These are phyloP conservation scores for Chrysopogon serrulatus DNA, from an alignment of 176 grass and related monocot genomes.

Conservation along the genomic window DNA sequence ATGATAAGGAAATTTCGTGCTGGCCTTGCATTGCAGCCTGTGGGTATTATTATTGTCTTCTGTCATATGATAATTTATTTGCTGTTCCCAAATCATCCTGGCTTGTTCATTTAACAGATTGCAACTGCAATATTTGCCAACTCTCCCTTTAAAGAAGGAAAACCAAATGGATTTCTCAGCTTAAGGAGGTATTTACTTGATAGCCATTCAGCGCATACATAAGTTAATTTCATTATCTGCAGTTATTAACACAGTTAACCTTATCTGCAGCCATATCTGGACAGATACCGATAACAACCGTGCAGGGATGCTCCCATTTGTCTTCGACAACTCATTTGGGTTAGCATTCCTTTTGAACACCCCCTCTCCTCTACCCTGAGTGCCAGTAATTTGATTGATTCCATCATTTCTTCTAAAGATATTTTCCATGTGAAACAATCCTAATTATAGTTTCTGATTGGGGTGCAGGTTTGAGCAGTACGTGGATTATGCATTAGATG, in stretches of 20 bases:
- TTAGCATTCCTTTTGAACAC: conserved; percentile 23
- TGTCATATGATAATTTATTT: background rate
- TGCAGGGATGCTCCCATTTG: conserved; percentile 93
- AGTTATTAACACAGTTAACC: conserved; percentile 15
- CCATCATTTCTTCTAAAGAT: background rate
- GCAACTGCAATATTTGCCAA: conserved; percentile 96
- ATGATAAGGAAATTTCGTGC: conserved; percentile 90
- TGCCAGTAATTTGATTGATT: background rate
- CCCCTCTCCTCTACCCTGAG: background rate
- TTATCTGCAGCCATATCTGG: conserved; percentile 77
- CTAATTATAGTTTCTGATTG: conserved; percentile 15
- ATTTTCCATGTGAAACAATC: background rate
- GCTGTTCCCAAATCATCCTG: background rate
- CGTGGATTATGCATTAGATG: conserved; percentile 93
- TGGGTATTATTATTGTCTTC: conserved; percentile 38
- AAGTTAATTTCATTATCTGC: background rate
- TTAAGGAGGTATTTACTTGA: conserved; percentile 70
- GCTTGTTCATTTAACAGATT: conserved; percentile 57
- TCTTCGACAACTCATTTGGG: conserved; percentile 84
- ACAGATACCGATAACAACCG: conserved; percentile 96
- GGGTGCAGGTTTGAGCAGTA: conserved; percentile 78
- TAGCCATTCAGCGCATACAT: background rate
- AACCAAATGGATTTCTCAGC: conserved; percentile 93
- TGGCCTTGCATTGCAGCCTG: conserved; percentile 84
- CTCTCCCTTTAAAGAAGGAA: conserved; percentile 97